phyloP scores from a whole-genome alignment of 164 flowering plant genomes.

The Vitis cinerea region DNA sequence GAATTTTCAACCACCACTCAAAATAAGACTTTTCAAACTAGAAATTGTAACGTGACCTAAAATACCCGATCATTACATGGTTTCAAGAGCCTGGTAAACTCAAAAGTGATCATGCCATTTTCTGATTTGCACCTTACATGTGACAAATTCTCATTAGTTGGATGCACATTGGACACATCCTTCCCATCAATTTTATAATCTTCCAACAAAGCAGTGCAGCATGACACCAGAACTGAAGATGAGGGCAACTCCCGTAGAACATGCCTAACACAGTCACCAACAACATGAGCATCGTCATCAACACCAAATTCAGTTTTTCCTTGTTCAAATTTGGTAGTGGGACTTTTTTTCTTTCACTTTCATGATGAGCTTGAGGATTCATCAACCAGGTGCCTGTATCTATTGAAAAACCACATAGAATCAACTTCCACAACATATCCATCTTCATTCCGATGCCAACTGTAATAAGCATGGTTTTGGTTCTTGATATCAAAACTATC shows the following conservation, averaged over 20 bases:
- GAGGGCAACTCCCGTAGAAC: conserved; percentile 99
- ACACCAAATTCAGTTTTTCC: conserved; percentile 84
- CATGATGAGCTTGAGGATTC: no score
- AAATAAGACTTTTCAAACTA: no score
- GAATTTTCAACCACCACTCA: no score
- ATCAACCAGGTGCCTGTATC: no score
- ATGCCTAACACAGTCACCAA: conserved; percentile 99
- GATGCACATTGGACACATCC: conserved; percentile 67
- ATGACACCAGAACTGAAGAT: conserved; percentile 97
- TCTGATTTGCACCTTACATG: conserved; percentile 86
- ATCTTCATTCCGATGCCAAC: no score
- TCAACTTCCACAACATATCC: no score
- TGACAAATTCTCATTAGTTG: conserved; percentile 84
- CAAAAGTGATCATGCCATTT: conserved; percentile 86
- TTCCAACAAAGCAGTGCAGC: conserved; percentile 95
- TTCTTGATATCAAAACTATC: no score
- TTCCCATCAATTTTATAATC: conserved; percentile 82
- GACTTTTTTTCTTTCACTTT: no score
- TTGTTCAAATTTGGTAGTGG: conserved; percentile 7
- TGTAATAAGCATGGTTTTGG: no score
- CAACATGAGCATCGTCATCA: conserved; percentile 96
- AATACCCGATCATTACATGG: conserved; percentile 19
- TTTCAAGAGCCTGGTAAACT: conserved; percentile 81
- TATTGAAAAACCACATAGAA: no score
- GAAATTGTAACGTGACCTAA: no score